Evolutionary conservation across 1,139 yeast species (phyloP).

Genomic region (Protomyces lactucae-debilis): DNA sequence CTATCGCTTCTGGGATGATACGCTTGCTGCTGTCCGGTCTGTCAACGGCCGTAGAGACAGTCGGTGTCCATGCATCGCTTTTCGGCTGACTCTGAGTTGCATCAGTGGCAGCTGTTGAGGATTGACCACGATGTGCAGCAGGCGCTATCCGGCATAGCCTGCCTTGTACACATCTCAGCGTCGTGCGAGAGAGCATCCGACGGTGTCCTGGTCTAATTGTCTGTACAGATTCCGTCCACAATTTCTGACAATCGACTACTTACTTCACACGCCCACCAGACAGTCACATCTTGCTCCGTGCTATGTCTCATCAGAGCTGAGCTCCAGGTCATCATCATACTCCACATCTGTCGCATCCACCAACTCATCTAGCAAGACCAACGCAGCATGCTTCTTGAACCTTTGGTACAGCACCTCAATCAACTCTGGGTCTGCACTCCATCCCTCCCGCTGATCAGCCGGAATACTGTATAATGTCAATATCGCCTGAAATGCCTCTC

Average conservation of each 20-base stretch:
- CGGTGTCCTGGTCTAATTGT: no score
- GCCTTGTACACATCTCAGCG: background rate
- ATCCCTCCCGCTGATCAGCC: background rate
- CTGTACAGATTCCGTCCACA: no score
- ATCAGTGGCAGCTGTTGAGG: background rate
- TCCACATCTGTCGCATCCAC: background rate
- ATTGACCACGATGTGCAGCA: background rate
- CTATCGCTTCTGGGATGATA: background rate
- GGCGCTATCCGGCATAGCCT: background rate
- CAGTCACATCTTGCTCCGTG: background rate
- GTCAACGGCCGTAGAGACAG: background rate
- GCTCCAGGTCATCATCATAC: background rate
- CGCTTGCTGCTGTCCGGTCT: background rate
- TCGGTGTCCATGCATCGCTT: background rate
- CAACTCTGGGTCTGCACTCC: background rate
- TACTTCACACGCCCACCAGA: background rate
- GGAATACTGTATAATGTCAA: background rate
- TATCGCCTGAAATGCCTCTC: background rate
- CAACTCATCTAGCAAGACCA: background rate
- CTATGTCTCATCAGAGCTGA: background rate
- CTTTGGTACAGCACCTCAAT: background rate
- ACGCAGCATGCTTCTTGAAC: background rate
- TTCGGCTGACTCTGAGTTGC: background rate
- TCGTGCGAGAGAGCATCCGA: background rate
- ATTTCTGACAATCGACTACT: no score